Base-by-base conservation (phyloP, 345 rosid genomes). In the Fremontodendron californicum region DNA sequence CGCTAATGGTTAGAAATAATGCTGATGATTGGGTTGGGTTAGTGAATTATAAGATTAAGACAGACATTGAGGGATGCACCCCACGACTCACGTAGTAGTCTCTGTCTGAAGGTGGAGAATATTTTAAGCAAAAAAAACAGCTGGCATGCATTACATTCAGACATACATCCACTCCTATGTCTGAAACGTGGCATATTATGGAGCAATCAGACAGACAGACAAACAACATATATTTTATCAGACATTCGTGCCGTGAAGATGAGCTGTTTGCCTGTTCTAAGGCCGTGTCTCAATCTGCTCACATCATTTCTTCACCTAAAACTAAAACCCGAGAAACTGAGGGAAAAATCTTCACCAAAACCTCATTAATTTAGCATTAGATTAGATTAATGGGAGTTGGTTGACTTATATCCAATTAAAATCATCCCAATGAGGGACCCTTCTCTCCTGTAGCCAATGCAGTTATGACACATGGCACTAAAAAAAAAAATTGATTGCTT, bases 251-350 rank as follows among this genome's bases (percentile, higher is more conserved):
- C 15, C 0, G 13, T 55, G n/a, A 54, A 45, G 63, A 39, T 55
- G n/a, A 35, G 65, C 64, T 73, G 76, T 73, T 70, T 48, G 74
- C 57, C 23, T 46, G 58, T 48, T 70, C 13, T 31, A 19, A 1
- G 25, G 45, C 3, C 19, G 27, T 71, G 75, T 46, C 57, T 52
- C 25, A 19, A 18, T 71, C 43, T 31, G 45, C 23, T 51, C 57
- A 51, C 45, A 33, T 51, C 37, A 68, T 68, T 43, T 33, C 15
- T 45, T 52, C 61, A 51, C 75, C 75, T n/a, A 58, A 58, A 27
- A 58, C 64, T 25, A 58, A 58, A 27, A 58, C 64, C 21, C 31
- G 61, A 18, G 75, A 35, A 43, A 64, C 35, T 13, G 18, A 42
- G 33, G 0, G 13, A 37, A 37, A n/a, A n/a, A n/a, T n/a, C n/a